phyloP scores from a whole-genome alignment of 495 filamentous ascomycete genomes.

The Patellaria atrata region DNA sequence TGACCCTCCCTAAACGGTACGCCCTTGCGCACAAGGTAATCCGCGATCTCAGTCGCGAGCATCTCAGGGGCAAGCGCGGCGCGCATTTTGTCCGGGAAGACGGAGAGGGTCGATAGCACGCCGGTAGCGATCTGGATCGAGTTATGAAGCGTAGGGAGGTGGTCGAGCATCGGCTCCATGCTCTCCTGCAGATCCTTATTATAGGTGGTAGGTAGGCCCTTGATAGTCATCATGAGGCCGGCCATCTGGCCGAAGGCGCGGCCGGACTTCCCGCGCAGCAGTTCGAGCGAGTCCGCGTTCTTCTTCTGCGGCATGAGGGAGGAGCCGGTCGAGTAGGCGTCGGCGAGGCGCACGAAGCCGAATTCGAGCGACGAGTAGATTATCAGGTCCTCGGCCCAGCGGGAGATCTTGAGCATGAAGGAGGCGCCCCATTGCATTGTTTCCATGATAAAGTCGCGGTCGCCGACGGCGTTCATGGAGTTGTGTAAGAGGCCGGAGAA shows the following conservation, averaged over 20 bases:
- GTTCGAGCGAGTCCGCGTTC: conserved; percentile 70
- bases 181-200: conserved; percentile 93
- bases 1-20: conserved; percentile 73
- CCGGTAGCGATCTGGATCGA: conserved; percentile 79
- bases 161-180: conserved; percentile 76
- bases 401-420: conserved; percentile 74
- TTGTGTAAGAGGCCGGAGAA: conserved; percentile 75
- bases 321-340: conserved; percentile 73
- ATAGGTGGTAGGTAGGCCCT: conserved; percentile 81
- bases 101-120: conserved; percentile 48
- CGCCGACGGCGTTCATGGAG: conserved; percentile 66
- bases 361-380: conserved; percentile 77
- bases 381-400: conserved; percentile 83
- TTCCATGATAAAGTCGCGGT: conserved; percentile 85
- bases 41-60: conserved; percentile 56
- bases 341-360: conserved; percentile 66
- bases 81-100: conserved; percentile 61
- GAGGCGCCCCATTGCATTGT: conserved; percentile 78
- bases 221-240: conserved; percentile 75
- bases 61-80: conserved; percentile 56
- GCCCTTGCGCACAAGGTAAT: conserved; percentile 83
- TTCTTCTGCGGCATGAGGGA: conserved; percentile 90
- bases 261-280: conserved; percentile 77
- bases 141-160: conserved; percentile 73
- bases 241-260: conserved; percentile 79